Evolutionary conservation across 2,329 filamentous ascomycete genomes (phyloP).

Genomic region (Cladosporium sp.): DNA sequence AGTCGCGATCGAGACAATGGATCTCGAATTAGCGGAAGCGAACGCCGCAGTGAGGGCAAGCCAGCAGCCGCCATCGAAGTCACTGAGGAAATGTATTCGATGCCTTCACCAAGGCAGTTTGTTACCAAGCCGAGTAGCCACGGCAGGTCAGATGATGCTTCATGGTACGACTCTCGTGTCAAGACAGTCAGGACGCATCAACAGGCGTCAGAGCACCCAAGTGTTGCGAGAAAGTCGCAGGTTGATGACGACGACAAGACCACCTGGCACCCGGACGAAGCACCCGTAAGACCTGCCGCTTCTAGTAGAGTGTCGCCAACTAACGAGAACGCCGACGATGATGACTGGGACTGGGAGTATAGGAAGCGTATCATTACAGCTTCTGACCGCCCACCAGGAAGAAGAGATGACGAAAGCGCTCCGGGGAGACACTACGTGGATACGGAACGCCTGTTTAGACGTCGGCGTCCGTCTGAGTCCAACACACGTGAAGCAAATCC

Average conservation of each 20-base stretch:
- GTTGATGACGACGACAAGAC: background rate
- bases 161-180: constrained; percentile 8
- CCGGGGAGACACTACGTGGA: background rate
- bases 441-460: background rate
- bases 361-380: background rate
- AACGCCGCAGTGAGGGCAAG: background rate
- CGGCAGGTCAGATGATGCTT: constrained; percentile 1
- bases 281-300: background rate
- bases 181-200: constrained; percentile 1
- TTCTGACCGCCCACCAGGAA: background rate
- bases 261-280: background rate
- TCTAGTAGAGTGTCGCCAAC: constrained; percentile 1
- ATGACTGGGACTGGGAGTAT: constrained; percentile 14
- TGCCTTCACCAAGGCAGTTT: constrained; percentile 9
- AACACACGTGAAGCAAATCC: background rate
- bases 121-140: background rate
- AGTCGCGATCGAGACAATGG: background rate
- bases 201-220: background rate
- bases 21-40: background rate
- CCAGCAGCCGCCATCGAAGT: background rate
- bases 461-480: background rate
- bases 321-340: background rate
- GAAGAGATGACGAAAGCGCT: background rate
- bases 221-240: background rate
- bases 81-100: background rate